Conservation (phyloP, 352 stramenopile genomes). For the Pythium aristosporum region DNA sequence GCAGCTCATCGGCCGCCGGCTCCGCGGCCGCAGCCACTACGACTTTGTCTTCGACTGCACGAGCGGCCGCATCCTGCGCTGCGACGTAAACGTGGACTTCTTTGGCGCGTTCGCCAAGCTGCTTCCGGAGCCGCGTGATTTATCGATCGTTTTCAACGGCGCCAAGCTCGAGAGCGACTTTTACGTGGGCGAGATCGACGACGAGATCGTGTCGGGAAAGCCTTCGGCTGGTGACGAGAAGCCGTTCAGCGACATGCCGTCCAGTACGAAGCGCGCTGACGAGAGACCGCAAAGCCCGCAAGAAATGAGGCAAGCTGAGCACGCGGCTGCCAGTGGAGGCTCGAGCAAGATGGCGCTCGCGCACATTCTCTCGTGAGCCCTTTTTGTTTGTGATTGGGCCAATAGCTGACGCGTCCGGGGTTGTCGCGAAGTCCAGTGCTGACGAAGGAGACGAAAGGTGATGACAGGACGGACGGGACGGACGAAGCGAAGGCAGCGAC, state of each 20-base stretch:
- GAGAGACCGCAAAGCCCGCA: too few species aligned
- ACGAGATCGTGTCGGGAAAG: not conserved
- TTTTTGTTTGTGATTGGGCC: too few species aligned
- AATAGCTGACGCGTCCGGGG: too few species aligned
- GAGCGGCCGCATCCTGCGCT: constrained; percentile 9
- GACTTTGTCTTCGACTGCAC: constrained; percentile 24
- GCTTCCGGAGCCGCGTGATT: constrained; percentile 10
- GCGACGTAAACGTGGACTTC: constrained; percentile 20
- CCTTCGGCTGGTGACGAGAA: not conserved
- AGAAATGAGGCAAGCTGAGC: constrained; percentile 1
- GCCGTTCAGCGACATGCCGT: constrained; percentile 4
- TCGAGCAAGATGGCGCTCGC: constrained; percentile 13
- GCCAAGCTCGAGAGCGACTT: constrained; percentile 23
- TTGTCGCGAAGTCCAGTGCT: too few species aligned
- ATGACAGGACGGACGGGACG: too few species aligned
- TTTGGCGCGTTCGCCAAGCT: constrained; percentile 17
- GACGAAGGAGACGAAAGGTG: too few species aligned
- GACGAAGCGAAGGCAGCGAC: too few species aligned
- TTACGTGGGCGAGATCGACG: constrained; percentile 16
- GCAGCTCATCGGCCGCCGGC: constrained; percentile 7
- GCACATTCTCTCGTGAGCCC: constrained; percentile 19
- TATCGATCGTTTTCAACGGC: constrained; percentile 15
- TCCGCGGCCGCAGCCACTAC: constrained; percentile 11
- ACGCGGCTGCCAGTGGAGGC: not conserved
- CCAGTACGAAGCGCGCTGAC: not conserved